These are phyloP conservation scores for Aspergillus conjunctus DNA, from an alignment of 495 filamentous ascomycete genomes.

Conservation along the genomic window DNA sequence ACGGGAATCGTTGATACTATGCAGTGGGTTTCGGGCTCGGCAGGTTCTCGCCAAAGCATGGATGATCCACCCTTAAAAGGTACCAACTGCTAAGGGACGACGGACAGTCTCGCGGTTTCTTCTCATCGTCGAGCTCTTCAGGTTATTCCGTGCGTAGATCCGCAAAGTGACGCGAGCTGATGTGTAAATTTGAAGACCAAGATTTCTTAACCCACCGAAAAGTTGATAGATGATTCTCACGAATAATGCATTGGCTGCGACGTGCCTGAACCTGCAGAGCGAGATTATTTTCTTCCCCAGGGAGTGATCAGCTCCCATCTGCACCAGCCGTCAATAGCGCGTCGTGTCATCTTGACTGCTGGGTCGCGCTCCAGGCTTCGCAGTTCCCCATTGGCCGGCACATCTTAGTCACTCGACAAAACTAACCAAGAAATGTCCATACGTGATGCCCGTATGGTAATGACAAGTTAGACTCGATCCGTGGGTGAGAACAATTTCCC, in stretches of 20 bases:
- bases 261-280: background rate
- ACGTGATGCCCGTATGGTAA: slow-evolving; percentile 14
- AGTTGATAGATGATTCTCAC: too few species aligned
- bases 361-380: slow-evolving; percentile 17
- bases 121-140: too few species aligned
- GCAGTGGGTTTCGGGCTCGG: slow-evolving; percentile 5
- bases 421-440: slow-evolving; percentile 13
- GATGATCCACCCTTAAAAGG: background rate
- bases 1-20: slow-evolving; percentile 2
- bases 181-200: too few species aligned
- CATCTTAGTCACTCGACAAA: slow-evolving; percentile 13
- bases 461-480: slow-evolving; percentile 21
- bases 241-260: too few species aligned
- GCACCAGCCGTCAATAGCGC: slow-evolving; percentile 18
- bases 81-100: background rate
- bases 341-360: slow-evolving; percentile 22
- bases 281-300: background rate
- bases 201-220: too few species aligned
- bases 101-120: too few species aligned
- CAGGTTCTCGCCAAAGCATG: slow-evolving; percentile 1
- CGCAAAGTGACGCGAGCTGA: too few species aligned
- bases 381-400: slow-evolving; percentile 1
- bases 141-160: too few species aligned
- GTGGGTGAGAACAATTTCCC: slow-evolving; percentile 18
- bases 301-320: slow-evolving; percentile 11